phyloP scores from a whole-genome alignment of 306 rosid species.

The Quercus cerris region DNA sequence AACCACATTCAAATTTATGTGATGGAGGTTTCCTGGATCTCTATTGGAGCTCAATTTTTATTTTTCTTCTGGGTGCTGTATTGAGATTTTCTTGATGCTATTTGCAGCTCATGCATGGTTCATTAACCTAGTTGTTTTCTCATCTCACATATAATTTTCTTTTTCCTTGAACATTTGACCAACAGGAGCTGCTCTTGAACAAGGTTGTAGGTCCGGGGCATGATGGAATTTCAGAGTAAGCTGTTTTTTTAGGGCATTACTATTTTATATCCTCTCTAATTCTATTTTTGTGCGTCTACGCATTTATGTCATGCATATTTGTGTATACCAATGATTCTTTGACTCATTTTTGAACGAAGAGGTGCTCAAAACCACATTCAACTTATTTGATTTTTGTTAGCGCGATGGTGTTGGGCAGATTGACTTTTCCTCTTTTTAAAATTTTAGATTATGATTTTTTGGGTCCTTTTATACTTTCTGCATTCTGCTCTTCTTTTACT shows the following conservation, averaged over 20 bases:
- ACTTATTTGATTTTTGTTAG: neutral
- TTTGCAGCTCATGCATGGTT: neutral
- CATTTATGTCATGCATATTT: neutral
- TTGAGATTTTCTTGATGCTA: neutral
- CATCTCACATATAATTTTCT: slow-evolving; percentile 11
- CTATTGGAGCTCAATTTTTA: neutral
- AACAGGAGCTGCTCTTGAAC: slow-evolving; percentile 71
- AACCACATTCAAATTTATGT: neutral
- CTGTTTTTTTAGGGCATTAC: neutral
- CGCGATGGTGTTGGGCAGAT: neutral
- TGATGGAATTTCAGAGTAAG: slow-evolving; percentile 48
- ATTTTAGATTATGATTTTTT: neutral
- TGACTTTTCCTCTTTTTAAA: neutral
- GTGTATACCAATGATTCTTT: neutral
- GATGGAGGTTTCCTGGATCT: neutral
- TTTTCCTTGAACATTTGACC: slow-evolving; percentile 3
- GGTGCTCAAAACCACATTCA: neutral
- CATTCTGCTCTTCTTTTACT: no score
- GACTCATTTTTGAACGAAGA: neutral
- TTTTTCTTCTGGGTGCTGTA: neutral
- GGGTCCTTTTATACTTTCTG: neutral
- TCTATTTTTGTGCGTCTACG: neutral
- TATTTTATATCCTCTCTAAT: neutral
- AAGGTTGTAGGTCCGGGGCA: slow-evolving; percentile 54
- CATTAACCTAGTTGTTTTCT: neutral